These are phyloP conservation scores for Solanum chacoense DNA, from an alignment of 305 asterid genomes.

Conservation along the genomic window DNA sequence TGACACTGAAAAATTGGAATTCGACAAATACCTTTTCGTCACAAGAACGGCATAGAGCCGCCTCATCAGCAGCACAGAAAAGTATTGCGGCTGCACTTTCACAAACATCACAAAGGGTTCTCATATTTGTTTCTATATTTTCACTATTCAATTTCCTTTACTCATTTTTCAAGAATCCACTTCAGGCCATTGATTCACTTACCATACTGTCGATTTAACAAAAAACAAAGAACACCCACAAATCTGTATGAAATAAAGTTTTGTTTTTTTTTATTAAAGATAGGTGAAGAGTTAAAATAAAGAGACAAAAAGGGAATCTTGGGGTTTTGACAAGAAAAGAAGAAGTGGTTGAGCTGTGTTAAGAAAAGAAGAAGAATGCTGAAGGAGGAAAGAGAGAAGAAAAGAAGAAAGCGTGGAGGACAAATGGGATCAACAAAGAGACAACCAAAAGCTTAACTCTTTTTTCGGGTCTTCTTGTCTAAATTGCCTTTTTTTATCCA, in stretches of 20 bases:
- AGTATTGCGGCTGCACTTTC: slow-evolving; percentile 88
- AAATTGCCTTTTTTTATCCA: background rate
- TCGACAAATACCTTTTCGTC: slow-evolving; percentile 50
- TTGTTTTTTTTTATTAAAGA: background rate
- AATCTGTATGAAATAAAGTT: background rate
- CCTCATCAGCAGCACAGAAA: slow-evolving; percentile 96
- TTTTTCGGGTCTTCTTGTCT: background rate
- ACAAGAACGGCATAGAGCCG: slow-evolving; percentile 85
- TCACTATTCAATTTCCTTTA: background rate
- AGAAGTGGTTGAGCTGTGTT: background rate
- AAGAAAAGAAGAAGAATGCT: background rate
- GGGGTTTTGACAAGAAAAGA: background rate
- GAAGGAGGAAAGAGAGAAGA: background rate
- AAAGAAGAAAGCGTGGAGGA: background rate
- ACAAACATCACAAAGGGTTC: slow-evolving; percentile 87
- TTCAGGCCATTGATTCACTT: background rate
- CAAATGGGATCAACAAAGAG: background rate
- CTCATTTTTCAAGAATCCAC: background rate
- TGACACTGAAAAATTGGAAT: background rate
- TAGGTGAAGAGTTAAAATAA: background rate
- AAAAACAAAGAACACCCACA: background rate
- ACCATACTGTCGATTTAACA: background rate
- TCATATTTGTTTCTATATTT: slow-evolving; percentile 28
- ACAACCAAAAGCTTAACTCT: background rate
- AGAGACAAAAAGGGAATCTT: background rate